phyloP scores from a whole-genome alignment of 2,329 filamentous ascomycete genomes.

The Zarea fungicola region DNA sequence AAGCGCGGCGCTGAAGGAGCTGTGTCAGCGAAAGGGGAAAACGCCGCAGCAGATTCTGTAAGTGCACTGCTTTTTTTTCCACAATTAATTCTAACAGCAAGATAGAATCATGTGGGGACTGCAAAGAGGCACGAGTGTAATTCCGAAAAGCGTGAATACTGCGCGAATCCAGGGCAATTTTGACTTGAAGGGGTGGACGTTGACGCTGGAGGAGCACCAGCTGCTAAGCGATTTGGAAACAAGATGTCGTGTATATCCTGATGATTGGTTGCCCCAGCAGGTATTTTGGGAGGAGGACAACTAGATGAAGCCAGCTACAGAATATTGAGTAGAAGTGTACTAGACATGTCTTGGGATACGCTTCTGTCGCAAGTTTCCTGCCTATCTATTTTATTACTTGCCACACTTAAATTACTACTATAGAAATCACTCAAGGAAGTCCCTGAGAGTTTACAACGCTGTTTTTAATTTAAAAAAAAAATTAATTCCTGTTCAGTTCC shows the following conservation, averaged over 20 bases:
- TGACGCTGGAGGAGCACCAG: background rate
- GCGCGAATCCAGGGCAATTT: conserved; percentile 6
- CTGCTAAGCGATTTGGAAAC: background rate
- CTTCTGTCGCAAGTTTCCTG: no score
- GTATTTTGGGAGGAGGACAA: conserved; percentile 10
- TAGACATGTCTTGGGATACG: no score
- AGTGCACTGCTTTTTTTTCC: background rate
- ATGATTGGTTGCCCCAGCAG: conserved; percentile 3
- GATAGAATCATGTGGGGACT: background rate
- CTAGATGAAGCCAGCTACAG: background rate
- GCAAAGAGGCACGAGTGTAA: conserved; percentile 7
- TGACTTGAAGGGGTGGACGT: background rate
- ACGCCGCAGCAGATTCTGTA: conserved; percentile 2
- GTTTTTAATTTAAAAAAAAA: no score
- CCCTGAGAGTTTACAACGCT: no score
- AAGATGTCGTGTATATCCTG: conserved; percentile 1
- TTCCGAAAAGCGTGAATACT: background rate
- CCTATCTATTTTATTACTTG: no score
- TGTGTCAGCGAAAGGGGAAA: background rate
- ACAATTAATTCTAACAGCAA: background rate
- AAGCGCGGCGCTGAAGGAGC: background rate
- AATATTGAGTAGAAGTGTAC: no score
- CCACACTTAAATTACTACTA: no score
- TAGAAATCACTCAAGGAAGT: no score
- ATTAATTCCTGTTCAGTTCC: no score